Base-by-base conservation (phyloP, 805 yeast genomes). In the Saturnispora ahearnii region DNA sequence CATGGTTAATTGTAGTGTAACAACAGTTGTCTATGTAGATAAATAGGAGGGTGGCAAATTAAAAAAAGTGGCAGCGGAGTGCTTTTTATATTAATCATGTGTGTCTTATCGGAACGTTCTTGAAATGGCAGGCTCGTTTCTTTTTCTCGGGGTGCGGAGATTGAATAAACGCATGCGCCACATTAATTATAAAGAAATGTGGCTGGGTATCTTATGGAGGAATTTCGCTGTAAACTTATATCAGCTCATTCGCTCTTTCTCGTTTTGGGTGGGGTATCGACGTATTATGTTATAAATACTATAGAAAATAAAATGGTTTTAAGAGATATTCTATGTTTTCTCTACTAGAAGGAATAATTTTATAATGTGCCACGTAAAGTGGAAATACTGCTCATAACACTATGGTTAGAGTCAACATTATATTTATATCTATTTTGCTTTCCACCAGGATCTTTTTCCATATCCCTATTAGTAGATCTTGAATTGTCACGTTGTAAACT, bases 1-100 rank as follows among this genome's bases (percentile, higher is more conserved):
- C 95, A 86, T 85, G 65, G 88, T 52, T 68, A 71, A 63, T 69
- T 69, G 58, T 68, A 26, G 72, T 54, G 71, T 22, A 38, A 24
- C 11, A 38, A 24, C 40, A 15, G 37, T 18, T 15, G 26, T 36
- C 9, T 18, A 36, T 36, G 2, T 11, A 9, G 30, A 26, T 12
- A 13, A 24, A 8, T 10, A 24, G 11, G 3, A 12, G 28, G 45
- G 49, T 40, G 49, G 49, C 49, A 26, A 40, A 28, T 24, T 13
- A 13, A n/a, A 5, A 21, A 22, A 38, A 22, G 31, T 13, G 34
- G 13, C n/a, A 5, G 34, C 34, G 34, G 34, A 9, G 18, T 26
- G 8, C 18, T 24, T 22, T 38, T 38, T 38, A 38, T n/a, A 36
- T 18, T 46, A 30, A 26, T 26, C 29, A 26, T 5, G 29, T 26